Base-by-base conservation (phyloP, 148 eudicot species). In the Amaranthus hypochondriacus region DNA sequence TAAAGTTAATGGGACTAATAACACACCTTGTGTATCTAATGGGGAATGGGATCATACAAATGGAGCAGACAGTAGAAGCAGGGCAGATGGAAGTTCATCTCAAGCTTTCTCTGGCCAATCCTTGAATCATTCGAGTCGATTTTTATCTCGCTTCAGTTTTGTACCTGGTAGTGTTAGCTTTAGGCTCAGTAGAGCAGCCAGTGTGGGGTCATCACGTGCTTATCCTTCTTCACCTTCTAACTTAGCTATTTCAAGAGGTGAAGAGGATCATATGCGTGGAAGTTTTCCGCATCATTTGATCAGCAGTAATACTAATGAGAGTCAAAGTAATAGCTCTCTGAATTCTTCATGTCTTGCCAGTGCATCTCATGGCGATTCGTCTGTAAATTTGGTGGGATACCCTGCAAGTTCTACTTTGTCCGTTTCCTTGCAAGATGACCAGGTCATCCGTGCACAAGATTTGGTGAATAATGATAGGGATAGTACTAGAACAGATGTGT, bases 81-180 rank as follows among this genome's bases (percentile, higher is more conserved):
- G 87, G 76, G 82, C 72, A 58, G 78, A 73, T 74, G 82, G 82
- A 82, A 80, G 85, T 66, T 83, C 89, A 76, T 88, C 89, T 73
- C 86, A 80, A 75, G 80, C 85, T 72, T 82, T 86, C 54, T 86
- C 90, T 47, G 79, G 83, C 39, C 80, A 75, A 46, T 83, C 92
- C 62, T 56, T 78, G 68, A 90, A 89, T 67, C 81, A 81, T 55
- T 83, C 96, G 7, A 71, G 82, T 76, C 86, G 88, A 55, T 95
- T 92, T 66, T 83, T 90, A 72, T 90, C 98, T 79, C 93, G 92
- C 67, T 90, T 86, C 75, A 88, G 88, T 75, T 86, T 89, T 64
- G 83, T 87, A 73, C 89, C 92, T 7, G 86, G 89, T 60, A 92
- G 86, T 87, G 77, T 83, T 73, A 92, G 98, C 87, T 95, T 89